Evolutionary conservation across 257 asterid species (phyloP).

Genomic region (Penstemon newberryi): DNA sequence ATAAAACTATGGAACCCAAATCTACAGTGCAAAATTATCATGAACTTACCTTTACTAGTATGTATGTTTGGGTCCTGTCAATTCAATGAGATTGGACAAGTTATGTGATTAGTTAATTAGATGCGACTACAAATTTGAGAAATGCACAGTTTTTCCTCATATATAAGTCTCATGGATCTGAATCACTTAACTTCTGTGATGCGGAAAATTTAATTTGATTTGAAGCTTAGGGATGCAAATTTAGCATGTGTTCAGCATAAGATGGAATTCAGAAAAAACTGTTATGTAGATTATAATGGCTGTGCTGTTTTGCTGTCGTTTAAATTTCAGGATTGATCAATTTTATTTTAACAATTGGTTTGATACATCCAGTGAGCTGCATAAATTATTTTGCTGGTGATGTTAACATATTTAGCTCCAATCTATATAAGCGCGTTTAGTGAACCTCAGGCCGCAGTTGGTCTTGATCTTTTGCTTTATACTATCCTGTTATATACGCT

Average conservation of each 20-base stretch:
- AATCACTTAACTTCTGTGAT: background rate
- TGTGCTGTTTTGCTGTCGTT: background rate
- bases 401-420: background rate
- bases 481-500: conserved; percentile 8
- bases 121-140: background rate
- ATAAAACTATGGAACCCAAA: conserved; percentile 14
- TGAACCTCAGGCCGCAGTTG: background rate
- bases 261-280: too few species aligned
- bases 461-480: background rate
- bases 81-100: background rate
- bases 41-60: too few species aligned
- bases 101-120: background rate
- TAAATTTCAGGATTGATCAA: background rate
- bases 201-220: background rate
- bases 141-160: background rate
- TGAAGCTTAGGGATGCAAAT: conserved; percentile 6
- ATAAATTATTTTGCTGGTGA: background rate
- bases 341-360: background rate
- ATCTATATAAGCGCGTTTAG: background rate
- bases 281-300: background rate
- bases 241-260: background rate
- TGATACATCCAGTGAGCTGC: conserved; percentile 9
- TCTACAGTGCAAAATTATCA: background rate
- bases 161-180: background rate
- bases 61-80: background rate